Percentiles rank a stretch among this genome's conserved stretches.
Conservation (phyloP, 2,329 filamentous ascomycete genomes). For the Alternaria alternata region DNA sequence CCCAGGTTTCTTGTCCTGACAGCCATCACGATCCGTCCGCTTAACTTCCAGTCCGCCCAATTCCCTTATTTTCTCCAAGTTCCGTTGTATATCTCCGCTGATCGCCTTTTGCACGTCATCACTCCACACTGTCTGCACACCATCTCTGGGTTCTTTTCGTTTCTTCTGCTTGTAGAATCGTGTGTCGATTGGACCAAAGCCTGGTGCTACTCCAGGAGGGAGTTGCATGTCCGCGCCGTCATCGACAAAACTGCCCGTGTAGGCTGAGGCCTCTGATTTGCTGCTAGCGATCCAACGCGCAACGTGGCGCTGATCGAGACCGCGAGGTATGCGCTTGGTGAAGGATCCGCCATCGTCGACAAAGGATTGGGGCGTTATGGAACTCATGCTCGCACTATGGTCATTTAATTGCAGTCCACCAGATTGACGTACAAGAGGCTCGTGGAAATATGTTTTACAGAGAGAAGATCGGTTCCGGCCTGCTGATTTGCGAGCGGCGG, state of each 20-base stretch:
- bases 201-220: not conserved
- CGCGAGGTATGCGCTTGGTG: conserved; percentile 22
- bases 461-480: not conserved
- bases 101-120: conserved; percentile 32
- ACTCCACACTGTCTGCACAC: conserved; percentile 24
- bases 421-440: not conserved
- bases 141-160: not conserved
- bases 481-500: conserved; percentile 5
- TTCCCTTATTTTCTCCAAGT: conserved; percentile 19
- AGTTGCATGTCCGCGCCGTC: conserved; percentile 36
- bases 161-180: conserved; percentile 25
- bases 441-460: conserved; percentile 3
- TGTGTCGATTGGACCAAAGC: conserved; percentile 27
- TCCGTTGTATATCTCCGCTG: conserved; percentile 31
- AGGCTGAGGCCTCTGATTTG: conserved; percentile 19
- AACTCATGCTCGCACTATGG: conserved; percentile 18
- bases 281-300: conserved; percentile 21
- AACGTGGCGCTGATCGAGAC: conserved; percentile 11
- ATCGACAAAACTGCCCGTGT: conserved; percentile 41
- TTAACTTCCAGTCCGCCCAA: conserved; percentile 19
- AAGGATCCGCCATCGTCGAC: conserved; percentile 36
- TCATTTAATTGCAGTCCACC: not conserved
- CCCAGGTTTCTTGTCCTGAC: not conserved
- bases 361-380: conserved; percentile 27
- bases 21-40: not conserved